phyloP scores from a whole-genome alignment of 305 asterid genomes.

The Fraxinus ornus region DNA sequence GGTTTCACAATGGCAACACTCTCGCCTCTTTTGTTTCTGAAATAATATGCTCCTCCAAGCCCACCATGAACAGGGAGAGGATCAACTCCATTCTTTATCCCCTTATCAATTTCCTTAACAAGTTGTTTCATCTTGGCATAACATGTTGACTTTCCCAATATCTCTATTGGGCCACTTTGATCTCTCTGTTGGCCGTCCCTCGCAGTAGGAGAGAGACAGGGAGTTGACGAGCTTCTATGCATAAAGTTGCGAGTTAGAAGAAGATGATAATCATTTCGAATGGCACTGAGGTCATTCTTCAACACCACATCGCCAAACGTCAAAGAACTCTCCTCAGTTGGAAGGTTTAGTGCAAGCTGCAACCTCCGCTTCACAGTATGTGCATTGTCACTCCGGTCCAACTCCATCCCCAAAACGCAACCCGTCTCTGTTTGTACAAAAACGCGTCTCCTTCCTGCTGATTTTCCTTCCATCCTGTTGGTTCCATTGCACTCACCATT shows the following conservation, averaged over 20 bases:
- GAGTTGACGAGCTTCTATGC: slow-evolving; percentile 97
- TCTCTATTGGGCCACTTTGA: slow-evolving; percentile 82
- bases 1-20: slow-evolving; percentile 96
- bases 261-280: slow-evolving; percentile 81
- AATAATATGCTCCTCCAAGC: slow-evolving; percentile 94
- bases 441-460: slow-evolving; percentile 69
- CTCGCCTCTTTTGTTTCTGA: slow-evolving; percentile 75
- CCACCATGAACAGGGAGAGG: slow-evolving; percentile 80
- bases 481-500: slow-evolving; percentile 62
- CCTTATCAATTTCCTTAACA: slow-evolving; percentile 80
- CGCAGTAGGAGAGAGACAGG: slow-evolving; percentile 95
- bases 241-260: slow-evolving; percentile 70
- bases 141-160: slow-evolving; percentile 61
- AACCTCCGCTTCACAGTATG: slow-evolving; percentile 88
- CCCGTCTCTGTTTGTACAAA: slow-evolving; percentile 94
- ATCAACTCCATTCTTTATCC: slow-evolving; percentile 71
- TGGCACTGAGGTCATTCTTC: slow-evolving; percentile 82
- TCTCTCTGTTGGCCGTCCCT: slow-evolving; percentile 78
- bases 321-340: slow-evolving; percentile 87
- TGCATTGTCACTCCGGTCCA: slow-evolving; percentile 80
- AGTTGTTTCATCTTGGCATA: slow-evolving; percentile 61
- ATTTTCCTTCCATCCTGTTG: slow-evolving; percentile 56
- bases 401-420: slow-evolving; percentile 90
- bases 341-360: slow-evolving; percentile 78
- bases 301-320: slow-evolving; percentile 82